Evolutionary conservation across 805 yeast species (phyloP), one percentile per base, ranked within the genome.

Genomic region (Metschnikowia peoriensis): DNA sequence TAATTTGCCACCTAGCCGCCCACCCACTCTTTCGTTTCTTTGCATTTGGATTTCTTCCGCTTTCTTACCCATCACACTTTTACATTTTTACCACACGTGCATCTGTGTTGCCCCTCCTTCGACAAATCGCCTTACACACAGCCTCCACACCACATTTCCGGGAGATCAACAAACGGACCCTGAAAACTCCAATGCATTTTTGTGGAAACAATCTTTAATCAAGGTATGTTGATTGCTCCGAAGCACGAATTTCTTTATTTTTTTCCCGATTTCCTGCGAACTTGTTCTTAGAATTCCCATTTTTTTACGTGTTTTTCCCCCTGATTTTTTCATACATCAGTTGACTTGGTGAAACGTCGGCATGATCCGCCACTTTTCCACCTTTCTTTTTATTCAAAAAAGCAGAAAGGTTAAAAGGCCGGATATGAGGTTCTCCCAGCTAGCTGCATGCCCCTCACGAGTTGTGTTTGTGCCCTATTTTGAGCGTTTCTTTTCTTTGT

Each of bases 41-140:
- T 43, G 28, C 32, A 28, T 41, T 14, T 28, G 44, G 17, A 22
- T 28, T 43, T 32, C 38, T 38, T 5, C 9, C 34, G 15, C 16
- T 43, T 43, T 8, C 6, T 15, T 29, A 29, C n/a, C 16, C 15
- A 29, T 32, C 37, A 32, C 14, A 32, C 35, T 32, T 32, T 32
- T 32, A 2, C n/a, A 28, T 28, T 29, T 22, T 28, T 15, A 29
- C 37, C 22, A 16, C 17, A 12, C 45, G 45, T 37, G 45, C 35
- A 34, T 38, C 47, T 44, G 16, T 34, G 35, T 44, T 44, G 47
- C 47, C 28, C 47, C 47, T 17, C 41, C 47, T 28, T 44, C 28
- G 17, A 27, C 17, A 12, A 27, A 28, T 34, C 27, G 41, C 47
- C 22, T 39, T 27, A 17, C 16, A 28, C 47, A 37, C 41, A 27